A percentile compares a stretch with the other conserved stretches of the same genome.
Evolutionary conservation across 2,329 filamentous ascomycete genomes (phyloP).

Genomic region (Epichloe brachyelytri): DNA sequence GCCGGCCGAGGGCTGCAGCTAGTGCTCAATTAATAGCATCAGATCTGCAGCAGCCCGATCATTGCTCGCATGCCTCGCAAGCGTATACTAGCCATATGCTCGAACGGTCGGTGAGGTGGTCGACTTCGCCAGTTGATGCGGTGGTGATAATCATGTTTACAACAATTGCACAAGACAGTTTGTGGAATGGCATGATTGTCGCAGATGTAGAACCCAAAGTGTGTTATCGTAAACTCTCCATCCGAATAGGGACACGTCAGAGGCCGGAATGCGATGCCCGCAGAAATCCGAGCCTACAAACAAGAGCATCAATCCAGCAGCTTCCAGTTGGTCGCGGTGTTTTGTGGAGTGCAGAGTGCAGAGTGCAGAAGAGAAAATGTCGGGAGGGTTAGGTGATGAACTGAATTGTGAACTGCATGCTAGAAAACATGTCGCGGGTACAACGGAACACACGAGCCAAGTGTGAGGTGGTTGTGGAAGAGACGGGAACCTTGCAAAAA

Average conservation of each 20-base stretch:
- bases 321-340: no score
- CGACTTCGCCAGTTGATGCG: no score
- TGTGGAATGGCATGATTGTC: no score
- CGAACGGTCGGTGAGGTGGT: no score
- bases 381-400: not conserved
- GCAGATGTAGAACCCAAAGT: no score
- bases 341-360: not conserved
- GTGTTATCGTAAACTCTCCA: no score
- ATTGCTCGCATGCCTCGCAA: not conserved
- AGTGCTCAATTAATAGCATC: not conserved
- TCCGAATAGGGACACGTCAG: no score
- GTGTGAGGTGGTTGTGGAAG: not conserved
- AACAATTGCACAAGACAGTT: not conserved
- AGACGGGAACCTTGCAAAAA: not conserved
- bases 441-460: not conserved
- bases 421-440: not conserved
- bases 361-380: not conserved
- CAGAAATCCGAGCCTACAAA: no score
- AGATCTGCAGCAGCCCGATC: not conserved
- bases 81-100: not conserved
- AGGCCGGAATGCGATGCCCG: no score
- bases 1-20: not conserved
- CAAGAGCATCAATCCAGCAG: not conserved
- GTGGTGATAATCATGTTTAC: not conserved
- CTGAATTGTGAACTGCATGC: not conserved